Evolutionary conservation across 257 asterid genomes (phyloP).

Genomic region (Echites panduratus): DNA sequence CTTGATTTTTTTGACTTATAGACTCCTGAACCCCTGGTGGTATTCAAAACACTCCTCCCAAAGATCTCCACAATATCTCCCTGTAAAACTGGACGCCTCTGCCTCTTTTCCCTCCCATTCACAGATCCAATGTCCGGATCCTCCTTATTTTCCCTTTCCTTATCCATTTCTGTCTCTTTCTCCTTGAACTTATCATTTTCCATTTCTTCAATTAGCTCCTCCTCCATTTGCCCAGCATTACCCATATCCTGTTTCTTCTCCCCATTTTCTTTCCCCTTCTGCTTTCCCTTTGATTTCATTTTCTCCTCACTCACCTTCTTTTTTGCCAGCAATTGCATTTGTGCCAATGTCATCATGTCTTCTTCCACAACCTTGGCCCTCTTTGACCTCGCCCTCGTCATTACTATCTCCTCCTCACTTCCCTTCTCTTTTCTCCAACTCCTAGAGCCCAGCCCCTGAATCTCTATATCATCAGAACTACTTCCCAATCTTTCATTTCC

Average conservation of each 20-base stretch:
- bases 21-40: constrained; percentile 19
- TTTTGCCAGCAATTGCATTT: constrained; percentile 58
- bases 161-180: constrained; percentile 13
- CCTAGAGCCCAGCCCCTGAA: constrained; percentile 13
- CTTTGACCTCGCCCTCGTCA: constrained; percentile 22
- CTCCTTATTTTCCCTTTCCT: constrained; percentile 17
- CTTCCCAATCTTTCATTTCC: constrained; percentile 3
- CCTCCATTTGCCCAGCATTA: not conserved
- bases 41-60: constrained; percentile 11
- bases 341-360: constrained; percentile 73
- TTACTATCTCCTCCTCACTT: constrained; percentile 21
- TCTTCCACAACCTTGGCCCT: constrained; percentile 41
- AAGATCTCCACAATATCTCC: constrained; percentile 8
- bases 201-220: constrained; percentile 5
- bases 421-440: constrained; percentile 8
- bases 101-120: constrained; percentile 24
- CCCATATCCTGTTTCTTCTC: constrained; percentile 10
- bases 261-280: constrained; percentile 19
- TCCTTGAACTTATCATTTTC: constrained; percentile 7
- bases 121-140: constrained; percentile 3
- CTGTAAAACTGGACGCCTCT: constrained; percentile 14
- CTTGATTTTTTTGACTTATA: constrained; percentile 26
- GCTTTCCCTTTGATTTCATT: constrained; percentile 19
- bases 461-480: constrained; percentile 20
- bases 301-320: constrained; percentile 32